These are phyloP conservation scores for Abelmoschus esculentus DNA, from an alignment of 345 rosid species.

Conservation along the genomic window DNA sequence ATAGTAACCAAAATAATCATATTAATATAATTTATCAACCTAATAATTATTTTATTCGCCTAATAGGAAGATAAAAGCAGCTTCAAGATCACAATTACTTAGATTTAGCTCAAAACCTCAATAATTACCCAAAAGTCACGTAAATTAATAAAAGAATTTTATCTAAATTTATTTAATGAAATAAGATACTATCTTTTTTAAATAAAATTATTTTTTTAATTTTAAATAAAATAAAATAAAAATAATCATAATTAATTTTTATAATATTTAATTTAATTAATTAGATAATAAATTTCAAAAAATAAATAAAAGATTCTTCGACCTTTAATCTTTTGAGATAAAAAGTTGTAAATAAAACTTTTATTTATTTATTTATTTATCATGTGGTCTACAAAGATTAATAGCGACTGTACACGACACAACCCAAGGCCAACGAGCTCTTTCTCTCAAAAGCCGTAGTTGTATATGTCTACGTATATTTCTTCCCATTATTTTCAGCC, in stretches of 20 bases:
- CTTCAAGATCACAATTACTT: background rate
- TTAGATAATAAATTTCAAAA: no score
- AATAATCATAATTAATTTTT: no score
- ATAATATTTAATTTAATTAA: no score
- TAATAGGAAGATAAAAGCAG: background rate
- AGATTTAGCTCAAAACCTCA: background rate
- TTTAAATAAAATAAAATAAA: no score
- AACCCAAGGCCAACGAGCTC: background rate
- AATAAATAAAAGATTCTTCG: background rate
- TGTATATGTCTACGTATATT: background rate
- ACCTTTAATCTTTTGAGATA: background rate
- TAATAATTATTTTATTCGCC: background rate
- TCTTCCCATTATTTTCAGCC: background rate
- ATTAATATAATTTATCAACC: no score
- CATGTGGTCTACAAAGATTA: background rate
- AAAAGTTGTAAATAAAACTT: background rate
- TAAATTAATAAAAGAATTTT: background rate
- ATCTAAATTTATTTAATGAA: no score
- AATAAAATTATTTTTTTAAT: no score
- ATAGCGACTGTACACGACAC: background rate
- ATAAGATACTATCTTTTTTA: no score
- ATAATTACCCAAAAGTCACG: background rate
- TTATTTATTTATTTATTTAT: background rate
- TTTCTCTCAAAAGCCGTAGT: background rate
- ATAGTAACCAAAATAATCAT: no score